These are phyloP conservation scores for Cordyceps farinosa DNA, from an alignment of 2,329 filamentous ascomycete species.

Conservation along the genomic window DNA sequence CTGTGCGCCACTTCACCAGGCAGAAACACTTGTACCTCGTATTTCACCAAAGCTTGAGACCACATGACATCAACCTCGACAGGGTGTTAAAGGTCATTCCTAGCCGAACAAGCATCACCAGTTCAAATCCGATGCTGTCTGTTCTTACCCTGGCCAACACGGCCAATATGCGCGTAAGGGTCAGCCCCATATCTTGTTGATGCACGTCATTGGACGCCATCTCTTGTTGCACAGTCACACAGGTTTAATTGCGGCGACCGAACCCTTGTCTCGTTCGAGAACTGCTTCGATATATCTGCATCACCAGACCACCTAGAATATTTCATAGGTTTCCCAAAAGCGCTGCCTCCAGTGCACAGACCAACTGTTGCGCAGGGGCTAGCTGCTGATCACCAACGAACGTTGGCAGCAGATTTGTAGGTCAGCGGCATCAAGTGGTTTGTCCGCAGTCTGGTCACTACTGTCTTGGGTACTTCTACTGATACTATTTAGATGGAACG, in stretches of 20 bases:
- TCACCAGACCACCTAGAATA: too few relatives aligned
- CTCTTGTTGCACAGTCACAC: neutral
- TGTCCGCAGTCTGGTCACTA: neutral
- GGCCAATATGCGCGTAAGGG: neutral
- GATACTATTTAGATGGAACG: neutral
- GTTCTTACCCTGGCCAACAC: neutral
- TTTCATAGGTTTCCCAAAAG: neutral
- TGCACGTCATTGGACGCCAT: constrained; percentile 12
- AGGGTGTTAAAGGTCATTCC: neutral
- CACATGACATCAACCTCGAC: constrained; percentile 12
- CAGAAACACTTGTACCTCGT: constrained; percentile 1
- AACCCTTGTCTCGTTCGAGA: neutral
- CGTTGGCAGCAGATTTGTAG: neutral
- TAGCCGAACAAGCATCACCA: neutral
- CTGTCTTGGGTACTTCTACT: neutral
- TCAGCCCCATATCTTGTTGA: neutral
- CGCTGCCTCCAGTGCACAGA: neutral
- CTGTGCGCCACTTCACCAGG: neutral
- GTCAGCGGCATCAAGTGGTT: neutral
- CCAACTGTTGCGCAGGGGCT: neutral
- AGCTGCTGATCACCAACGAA: neutral
- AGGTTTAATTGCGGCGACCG: constrained; percentile 9
- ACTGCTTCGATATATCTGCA: neutral
- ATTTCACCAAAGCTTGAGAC: neutral
- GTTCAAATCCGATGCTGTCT: neutral